Base-by-base conservation (phyloP, 345 rosid genomes). In the Pelargonium nanum region DNA sequence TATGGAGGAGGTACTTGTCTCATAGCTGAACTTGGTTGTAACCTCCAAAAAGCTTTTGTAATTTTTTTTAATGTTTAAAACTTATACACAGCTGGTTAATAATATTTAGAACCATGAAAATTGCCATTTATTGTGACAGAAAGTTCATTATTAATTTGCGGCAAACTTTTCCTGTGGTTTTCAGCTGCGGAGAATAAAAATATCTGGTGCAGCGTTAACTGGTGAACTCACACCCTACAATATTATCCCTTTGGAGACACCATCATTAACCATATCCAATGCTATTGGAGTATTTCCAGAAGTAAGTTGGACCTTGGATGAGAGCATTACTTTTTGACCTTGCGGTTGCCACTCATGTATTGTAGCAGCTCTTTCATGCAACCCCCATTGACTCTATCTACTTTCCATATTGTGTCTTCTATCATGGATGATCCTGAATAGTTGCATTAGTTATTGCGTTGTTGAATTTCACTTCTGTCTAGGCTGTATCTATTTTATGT, bases 221-320 rank as follows among this genome's bases (percentile, higher is more conserved):
- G 96, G 85, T 66, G 99, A 93, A 73, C 88, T 93, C 53, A 75
- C 70, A 26, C 82, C 99, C 5, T 93, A 89, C 75, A 93, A 93
- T 66, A 93, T 89, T 66, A 86, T 93, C 40, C 99, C 99, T 25
- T 62, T 93, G 61, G 99, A 93, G 68, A 90, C 85, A 48, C 96
- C 91, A 25, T 70, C 93, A 30, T 63, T 89, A 68, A 85, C 96
- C 56, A 93, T 89, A 67, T 85, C 96, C 56, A 93, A 89, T 81
- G 97, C 79, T 53, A 85, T 89, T 64, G 83, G 97, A 65, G 68
- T 81, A 61, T 87, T 93, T 57, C 99, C 97, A 6, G 99, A 93
- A 77, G 99, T 90, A 75, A 81, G 83, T 78, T 52, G 40, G 60
- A 50, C 74, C 64, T 58, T 50, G 50, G 48, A 56, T 59, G 52